Percentiles rank a stretch among this genome's conserved stretches.
Conservation (phyloP, 106 monocot genomes). For the Platanthera zijinensis region DNA sequence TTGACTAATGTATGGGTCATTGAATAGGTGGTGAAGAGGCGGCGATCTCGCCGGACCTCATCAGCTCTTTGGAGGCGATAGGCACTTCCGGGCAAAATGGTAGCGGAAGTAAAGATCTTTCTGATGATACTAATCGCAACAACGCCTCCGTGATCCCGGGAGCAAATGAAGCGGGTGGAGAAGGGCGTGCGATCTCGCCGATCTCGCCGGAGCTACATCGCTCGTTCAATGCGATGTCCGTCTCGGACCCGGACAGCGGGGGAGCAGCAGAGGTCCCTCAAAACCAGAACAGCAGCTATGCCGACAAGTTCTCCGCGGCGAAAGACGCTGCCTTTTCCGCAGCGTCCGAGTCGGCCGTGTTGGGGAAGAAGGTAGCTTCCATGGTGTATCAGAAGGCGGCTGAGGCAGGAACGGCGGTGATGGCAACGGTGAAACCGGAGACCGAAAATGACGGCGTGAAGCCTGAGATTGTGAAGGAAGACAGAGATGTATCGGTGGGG, state of each 20-base stretch:
- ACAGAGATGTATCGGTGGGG: neutral
- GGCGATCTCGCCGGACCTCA: neutral
- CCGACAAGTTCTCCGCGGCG: neutral
- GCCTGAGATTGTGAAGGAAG: neutral
- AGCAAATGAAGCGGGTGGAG: no score
- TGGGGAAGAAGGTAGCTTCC: neutral
- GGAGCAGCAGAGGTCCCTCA: neutral
- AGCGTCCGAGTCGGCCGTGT: no score
- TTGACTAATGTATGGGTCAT: neutral
- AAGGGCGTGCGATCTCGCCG: neutral
- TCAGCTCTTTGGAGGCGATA: neutral
- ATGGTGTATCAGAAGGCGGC: slow-evolving; percentile 8
- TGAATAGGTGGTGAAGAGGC: slow-evolving; percentile 28
- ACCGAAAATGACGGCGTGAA: neutral
- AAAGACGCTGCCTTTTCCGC: no score
- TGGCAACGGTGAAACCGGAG: slow-evolving; percentile 9
- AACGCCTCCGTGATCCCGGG: no score
- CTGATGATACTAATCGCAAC: no score
- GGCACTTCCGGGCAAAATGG: neutral
- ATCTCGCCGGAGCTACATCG: slow-evolving; percentile 12
- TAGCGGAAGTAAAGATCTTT: neutral
- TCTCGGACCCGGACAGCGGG: slow-evolving; percentile 5
- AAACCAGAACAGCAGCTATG: neutral
- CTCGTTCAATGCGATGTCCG: slow-evolving; percentile 29
- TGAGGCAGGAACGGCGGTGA: slow-evolving; percentile 14